Evolutionary conservation across 768 basidiomycete species (phyloP).

Genomic region (Russula sp.): DNA sequence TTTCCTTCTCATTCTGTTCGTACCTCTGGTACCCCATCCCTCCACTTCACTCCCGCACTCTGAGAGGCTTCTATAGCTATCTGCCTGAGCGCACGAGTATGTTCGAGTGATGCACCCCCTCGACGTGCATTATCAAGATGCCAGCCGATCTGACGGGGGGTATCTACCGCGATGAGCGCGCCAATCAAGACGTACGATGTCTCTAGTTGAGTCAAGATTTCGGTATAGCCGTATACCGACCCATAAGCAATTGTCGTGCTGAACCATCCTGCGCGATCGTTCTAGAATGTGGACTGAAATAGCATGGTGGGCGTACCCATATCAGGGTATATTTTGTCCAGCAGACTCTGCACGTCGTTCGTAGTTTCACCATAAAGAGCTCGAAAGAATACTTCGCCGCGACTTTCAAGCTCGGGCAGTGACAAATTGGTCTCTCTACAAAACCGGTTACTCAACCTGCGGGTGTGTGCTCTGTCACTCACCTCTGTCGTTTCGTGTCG

Average conservation of each 20-base stretch:
- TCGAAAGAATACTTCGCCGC: constrained; percentile 40
- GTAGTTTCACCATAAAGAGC: constrained; percentile 52
- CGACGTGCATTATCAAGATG: constrained; percentile 51
- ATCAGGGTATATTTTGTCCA: constrained; percentile 52
- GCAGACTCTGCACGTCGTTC: constrained; percentile 37
- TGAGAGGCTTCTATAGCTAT: constrained; percentile 47
- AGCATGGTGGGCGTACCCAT: constrained; percentile 38
- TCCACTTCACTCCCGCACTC: constrained; percentile 46
- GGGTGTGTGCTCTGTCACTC: neutral
- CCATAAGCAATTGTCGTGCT: constrained; percentile 51
- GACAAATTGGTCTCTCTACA: constrained; percentile 37
- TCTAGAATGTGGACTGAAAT: neutral
- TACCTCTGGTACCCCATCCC: constrained; percentile 42
- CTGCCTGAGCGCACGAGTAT: constrained; percentile 45
- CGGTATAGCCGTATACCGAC: constrained; percentile 42
- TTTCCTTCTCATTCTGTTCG: neutral
- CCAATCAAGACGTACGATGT: constrained; percentile 56
- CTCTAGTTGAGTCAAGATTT: constrained; percentile 43
- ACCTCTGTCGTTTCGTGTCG: constrained; percentile 45
- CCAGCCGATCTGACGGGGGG: constrained; percentile 59
- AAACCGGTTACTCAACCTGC: neutral
- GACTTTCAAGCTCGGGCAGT: constrained; percentile 36
- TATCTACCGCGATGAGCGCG: constrained; percentile 52
- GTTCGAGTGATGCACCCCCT: constrained; percentile 45
- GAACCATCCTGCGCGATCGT: constrained; percentile 40